Evolutionary conservation across 306 rosid species (phyloP), one percentile per base, ranked within the genome.

Genomic region (Cicer judaicum): DNA sequence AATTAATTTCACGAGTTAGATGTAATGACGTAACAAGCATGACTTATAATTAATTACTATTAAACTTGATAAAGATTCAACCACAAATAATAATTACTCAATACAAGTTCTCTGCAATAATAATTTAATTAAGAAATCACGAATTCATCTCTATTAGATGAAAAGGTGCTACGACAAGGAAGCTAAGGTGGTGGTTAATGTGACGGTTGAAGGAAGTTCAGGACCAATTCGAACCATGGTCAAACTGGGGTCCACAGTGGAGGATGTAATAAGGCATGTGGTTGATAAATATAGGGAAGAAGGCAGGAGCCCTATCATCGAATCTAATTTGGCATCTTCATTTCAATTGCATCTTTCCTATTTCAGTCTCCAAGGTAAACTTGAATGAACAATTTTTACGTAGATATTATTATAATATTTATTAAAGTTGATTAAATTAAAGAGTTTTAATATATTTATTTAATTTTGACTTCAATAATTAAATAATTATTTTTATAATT

Each of bases 181-280:
- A 69, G 88, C 96, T 6, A 91, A 94, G 83, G 98, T 94, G 68
- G 97, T 94, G 12, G 81, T 94, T 36, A 94, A 82, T 66, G 96
- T 94, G 77, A 87, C 87, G 0, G 95, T 94, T 5, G 98, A 94
- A 74, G 94, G 98, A 68, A 94, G 97, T 75, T 87, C 97, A 8
- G 98, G 97, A 63, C 94, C 97, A 43, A 80, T 94, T 0, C 78
- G 90, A 53, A 79, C 89, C 40, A 82, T 94, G 97, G 89, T 94
- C 36, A 91, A 94, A 60, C 61, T 91, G 19, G 94, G 94, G 55
- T 89, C 96, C 0, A 89, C 78, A 5, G 96, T 93, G 68, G 92
- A 88, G 1, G 94, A 93, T 3, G 84, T 94, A 2, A 87, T 91
- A 12, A 83, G 69, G 42, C 85, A 76, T 29, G 92, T 91, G 13